phyloP scores from a whole-genome alignment of 1,139 yeast species.

The Casaregolazyma lundiana region DNA sequence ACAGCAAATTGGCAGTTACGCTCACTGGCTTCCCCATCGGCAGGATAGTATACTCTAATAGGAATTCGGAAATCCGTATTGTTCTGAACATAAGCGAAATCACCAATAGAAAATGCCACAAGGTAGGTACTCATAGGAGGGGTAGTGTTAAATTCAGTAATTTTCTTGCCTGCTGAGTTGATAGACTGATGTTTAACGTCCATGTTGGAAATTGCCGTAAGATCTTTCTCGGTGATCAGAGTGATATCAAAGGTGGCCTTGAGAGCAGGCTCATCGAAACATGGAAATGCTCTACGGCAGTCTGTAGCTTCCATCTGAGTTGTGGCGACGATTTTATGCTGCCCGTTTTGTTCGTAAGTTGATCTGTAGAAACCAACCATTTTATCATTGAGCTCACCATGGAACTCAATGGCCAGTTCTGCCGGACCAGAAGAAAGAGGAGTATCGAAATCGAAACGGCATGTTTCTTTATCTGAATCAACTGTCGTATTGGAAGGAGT shows the following conservation, averaged over 20 bases:
- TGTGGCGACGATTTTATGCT: constrained; percentile 61
- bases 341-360: constrained; percentile 54
- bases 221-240: constrained; percentile 52
- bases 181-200: constrained; percentile 40
- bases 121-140: constrained; percentile 74
- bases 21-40: constrained; percentile 54
- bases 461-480: constrained; percentile 14
- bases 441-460: constrained; percentile 13
- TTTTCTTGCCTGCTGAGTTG: constrained; percentile 26
- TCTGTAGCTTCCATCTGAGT: constrained; percentile 91
- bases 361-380: constrained; percentile 90
- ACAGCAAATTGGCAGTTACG: constrained; percentile 53
- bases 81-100: constrained; percentile 63
- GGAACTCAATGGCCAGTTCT: constrained; percentile 39
- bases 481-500: constrained; percentile 17
- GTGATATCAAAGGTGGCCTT: constrained; percentile 74
- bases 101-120: constrained; percentile 75
- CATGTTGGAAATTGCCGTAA: constrained; percentile 78
- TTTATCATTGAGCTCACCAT: constrained; percentile 51
- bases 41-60: constrained; percentile 66
- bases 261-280: constrained; percentile 80
- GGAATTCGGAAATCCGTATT: constrained; percentile 52
- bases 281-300: constrained; percentile 88
- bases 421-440: constrained; percentile 25
- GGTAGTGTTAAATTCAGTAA: constrained; percentile 47